Evolutionary conservation across 116 monocot species (phyloP), one percentile per base, ranked within the genome.

Genomic region (Cymodocea nodosa): DNA sequence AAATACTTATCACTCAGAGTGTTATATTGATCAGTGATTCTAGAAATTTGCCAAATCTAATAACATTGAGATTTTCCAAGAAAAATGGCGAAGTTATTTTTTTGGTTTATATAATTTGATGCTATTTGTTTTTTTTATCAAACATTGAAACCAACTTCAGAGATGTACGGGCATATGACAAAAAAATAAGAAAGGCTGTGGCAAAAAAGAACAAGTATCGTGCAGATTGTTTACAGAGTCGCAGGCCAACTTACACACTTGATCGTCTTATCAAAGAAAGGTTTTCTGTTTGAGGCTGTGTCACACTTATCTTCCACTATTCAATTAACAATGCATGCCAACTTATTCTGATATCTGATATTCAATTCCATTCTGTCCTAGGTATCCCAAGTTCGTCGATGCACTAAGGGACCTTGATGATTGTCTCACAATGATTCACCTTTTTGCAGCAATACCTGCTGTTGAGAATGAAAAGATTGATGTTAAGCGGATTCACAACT

Each of bases 381-480:
- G 98, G 79, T 98, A 92, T 59, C 98, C 98, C 14, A 86, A 79
- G 23, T 98, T 98, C 63, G 53, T 89, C 56, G 92, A 89, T 78
- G 86, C 92, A 23, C 64, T 98, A 6, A 69, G 89, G 16, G 92
- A 98, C 64, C 58, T 98, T 73, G 98, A 98, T 73, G 98, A 98
- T 65, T 92, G 88, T 67, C 89, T 98, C 61, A 92, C 89, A 40
- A 88, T 88, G 92, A 84, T 98, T 18, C 92, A 98, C 78, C 86
- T 98, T 53, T 98, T 98, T 66, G 98, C 92, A 0, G 79, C 89
- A 73, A 75, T 98, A 61, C 92, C 98, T 82, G 92, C 89, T 51
- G 77, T 76, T 63, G 80, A 81, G 44, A 68, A 83, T 78, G 89
- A 84, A 65, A 73, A 77, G 15, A 72, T 98, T 69, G 81, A 86